Base-by-base conservation (phyloP, 441 rosid species). In the Syzygium malaccense region DNA sequence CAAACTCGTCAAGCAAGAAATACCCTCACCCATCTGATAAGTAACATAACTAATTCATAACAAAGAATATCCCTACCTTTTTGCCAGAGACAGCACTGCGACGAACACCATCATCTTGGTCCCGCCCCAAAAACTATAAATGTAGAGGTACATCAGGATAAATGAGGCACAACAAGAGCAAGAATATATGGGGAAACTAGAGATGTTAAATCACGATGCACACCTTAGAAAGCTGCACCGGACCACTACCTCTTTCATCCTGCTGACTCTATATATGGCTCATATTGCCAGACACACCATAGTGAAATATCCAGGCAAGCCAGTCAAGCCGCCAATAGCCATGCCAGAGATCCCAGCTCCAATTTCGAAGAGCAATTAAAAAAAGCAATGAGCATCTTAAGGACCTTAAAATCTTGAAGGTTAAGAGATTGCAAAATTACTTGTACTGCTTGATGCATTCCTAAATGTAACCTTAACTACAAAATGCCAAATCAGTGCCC, bases 171-270 rank as follows among this genome's bases (percentile, higher is more conserved):
- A 7, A 32, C 55, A 15, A 62, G 85, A 56, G 25, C 86, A 49
- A 12, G 30, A 87, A 8, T 79, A 66, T 71, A 48, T 66, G 28
- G 55, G 66, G 48, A 49, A 62, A 12, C 56, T 85, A 88, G 41
- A 64, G 41, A 48, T 14, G 18, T 28, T 79, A 89, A 88, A 78
- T 85, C 86, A 66, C 80, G 17, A 5, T 32, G 62, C 83, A 86
- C 89, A 97, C 99, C 99, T 97, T 98, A 2, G 99, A 98, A 85
- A 98, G 97, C 93, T 96, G 97, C 55, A 98, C 98, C n/a, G 99
- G 99, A 57, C 99, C 89, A 56, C 97, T 92, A 89, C 92, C 93
- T 92, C 94, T 94, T 92, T 93, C 95, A 89, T 93, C 95, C 89
- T 92, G 96, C 95, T 91, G 92, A 92, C 93, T 95, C 99, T 98